Percentiles rank a stretch among this genome's conserved stretches.
Conservation (phyloP, 2,329 filamentous ascomycete genomes). For the Alternaria angustiovoidea region DNA sequence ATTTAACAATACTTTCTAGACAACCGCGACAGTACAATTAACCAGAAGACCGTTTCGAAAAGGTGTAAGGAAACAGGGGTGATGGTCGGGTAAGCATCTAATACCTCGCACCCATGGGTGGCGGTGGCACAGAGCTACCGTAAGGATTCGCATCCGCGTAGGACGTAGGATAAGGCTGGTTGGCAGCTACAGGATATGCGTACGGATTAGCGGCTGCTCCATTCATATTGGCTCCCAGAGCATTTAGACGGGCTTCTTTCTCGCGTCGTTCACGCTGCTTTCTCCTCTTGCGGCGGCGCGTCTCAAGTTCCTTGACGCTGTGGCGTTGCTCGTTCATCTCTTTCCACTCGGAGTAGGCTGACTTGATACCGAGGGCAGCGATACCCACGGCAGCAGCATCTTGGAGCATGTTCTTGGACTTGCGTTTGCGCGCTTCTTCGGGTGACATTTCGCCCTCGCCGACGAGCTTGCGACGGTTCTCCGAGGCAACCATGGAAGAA, state of each 20-base stretch:
- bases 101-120: constrained; percentile 51
- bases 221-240: constrained; percentile 47
- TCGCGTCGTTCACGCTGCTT: constrained; percentile 54
- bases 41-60: background rate
- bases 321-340: constrained; percentile 70
- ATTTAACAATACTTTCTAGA: constrained; percentile 8
- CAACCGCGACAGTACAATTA: background rate
- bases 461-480: constrained; percentile 67
- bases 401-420: constrained; percentile 69
- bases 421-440: constrained; percentile 69
- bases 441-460: constrained; percentile 68
- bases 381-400: constrained; percentile 73
- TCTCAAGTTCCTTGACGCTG: constrained; percentile 63
- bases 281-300: constrained; percentile 56
- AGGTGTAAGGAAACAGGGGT: background rate
- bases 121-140: constrained; percentile 48
- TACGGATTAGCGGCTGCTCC: constrained; percentile 47
- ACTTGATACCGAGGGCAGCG: constrained; percentile 72
- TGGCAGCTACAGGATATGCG: constrained; percentile 49
- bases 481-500: constrained; percentile 68
- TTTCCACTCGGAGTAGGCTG: constrained; percentile 72
- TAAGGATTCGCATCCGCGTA: constrained; percentile 60
- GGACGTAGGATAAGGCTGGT: constrained; percentile 41
- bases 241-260: constrained; percentile 55
- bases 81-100: constrained; percentile 23